A percentile compares a stretch with the other conserved stretches of the same genome.
Conservation (phyloP, 2,329 filamentous ascomycete genomes). For the Aspergillus ochraceus region DNA sequence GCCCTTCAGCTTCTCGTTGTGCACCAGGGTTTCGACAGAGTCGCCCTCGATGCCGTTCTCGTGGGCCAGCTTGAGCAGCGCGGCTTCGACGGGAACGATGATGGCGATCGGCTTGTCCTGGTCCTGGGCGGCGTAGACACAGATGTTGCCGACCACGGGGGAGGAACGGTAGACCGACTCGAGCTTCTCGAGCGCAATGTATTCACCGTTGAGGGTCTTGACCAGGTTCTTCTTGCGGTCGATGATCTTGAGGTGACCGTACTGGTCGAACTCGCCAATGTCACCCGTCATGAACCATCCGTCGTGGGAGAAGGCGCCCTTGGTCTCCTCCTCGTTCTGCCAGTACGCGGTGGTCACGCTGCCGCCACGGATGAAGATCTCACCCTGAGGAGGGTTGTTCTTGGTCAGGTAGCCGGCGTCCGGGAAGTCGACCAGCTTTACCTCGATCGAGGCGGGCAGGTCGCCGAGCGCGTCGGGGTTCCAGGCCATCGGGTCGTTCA, state of each 20-base stretch:
- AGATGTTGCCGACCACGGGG: conserved; percentile 79
- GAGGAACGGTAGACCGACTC: conserved; percentile 85
- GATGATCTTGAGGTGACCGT: conserved; percentile 82
- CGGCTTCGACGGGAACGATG: conserved; percentile 63
- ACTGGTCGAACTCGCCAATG: conserved; percentile 81
- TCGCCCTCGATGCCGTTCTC: conserved; percentile 64
- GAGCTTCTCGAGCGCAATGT: conserved; percentile 94
- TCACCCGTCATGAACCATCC: conserved; percentile 98
- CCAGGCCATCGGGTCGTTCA: conserved; percentile 77
- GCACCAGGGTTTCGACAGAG: conserved; percentile 65
- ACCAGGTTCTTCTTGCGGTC: conserved; percentile 98
- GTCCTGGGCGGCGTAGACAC: conserved; percentile 76
- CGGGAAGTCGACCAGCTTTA: conserved; percentile 87
- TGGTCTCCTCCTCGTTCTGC: conserved; percentile 82
- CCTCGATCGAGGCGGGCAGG: conserved; percentile 72
- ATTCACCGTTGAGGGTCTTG: conserved; percentile 93
- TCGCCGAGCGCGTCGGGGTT: conserved; percentile 75
- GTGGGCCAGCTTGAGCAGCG: conserved; percentile 56
- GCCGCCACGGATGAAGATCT: conserved; percentile 83
- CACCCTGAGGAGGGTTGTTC: conserved; percentile 78
- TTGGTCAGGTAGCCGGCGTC: conserved; percentile 83
- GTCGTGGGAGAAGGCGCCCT: conserved; percentile 73
- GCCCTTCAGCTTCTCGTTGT: conserved; percentile 44
- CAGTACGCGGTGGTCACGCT: conserved; percentile 78
- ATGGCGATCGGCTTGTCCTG: conserved; percentile 79